Evolutionary conservation across 768 basidiomycete genomes (phyloP).

Genomic region (Lepiota brunneoincarnata): DNA sequence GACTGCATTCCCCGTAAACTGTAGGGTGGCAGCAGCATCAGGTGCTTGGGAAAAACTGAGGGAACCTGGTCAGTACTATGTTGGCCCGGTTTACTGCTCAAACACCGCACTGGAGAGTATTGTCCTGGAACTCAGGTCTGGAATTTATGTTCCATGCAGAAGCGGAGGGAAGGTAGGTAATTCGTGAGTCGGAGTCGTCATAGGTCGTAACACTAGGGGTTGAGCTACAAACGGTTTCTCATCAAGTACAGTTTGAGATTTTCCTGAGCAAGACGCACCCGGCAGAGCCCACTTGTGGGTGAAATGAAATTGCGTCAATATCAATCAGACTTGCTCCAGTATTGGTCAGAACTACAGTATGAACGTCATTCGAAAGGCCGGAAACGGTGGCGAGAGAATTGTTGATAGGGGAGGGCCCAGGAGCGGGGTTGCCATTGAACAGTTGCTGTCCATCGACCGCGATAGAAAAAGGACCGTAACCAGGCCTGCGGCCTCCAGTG

Average conservation of each 20-base stretch:
- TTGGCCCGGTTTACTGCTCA: not conserved
- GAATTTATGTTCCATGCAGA: slow-evolving; percentile 34
- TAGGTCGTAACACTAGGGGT: slow-evolving; percentile 26
- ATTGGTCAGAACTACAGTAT: slow-evolving; percentile 46
- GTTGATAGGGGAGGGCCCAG: slow-evolving; percentile 26
- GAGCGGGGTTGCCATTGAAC: slow-evolving; percentile 34
- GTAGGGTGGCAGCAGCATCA: slow-evolving; percentile 39
- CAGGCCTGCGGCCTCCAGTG: slow-evolving; percentile 43
- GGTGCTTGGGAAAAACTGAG: slow-evolving; percentile 37
- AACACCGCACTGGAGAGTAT: slow-evolving; percentile 41
- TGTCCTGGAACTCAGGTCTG: slow-evolving; percentile 28
- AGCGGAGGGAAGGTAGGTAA: slow-evolving; percentile 36
- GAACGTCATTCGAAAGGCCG: slow-evolving; percentile 40
- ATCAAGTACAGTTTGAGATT: not conserved
- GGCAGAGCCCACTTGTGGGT: slow-evolving; percentile 33
- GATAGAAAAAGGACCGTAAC: slow-evolving; percentile 45
- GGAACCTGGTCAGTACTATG: not conserved
- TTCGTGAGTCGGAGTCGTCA: slow-evolving; percentile 39
- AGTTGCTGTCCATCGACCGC: slow-evolving; percentile 39
- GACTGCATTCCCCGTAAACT: slow-evolving; percentile 50
- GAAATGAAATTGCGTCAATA: slow-evolving; percentile 46
- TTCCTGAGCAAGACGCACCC: slow-evolving; percentile 26
- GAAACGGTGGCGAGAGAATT: slow-evolving; percentile 39
- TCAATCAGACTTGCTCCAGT: slow-evolving; percentile 43
- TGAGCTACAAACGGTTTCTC: slow-evolving; percentile 15